Evolutionary conservation across 805 yeast species (phyloP).

Genomic region (Hanseniaspora vineae): DNA sequence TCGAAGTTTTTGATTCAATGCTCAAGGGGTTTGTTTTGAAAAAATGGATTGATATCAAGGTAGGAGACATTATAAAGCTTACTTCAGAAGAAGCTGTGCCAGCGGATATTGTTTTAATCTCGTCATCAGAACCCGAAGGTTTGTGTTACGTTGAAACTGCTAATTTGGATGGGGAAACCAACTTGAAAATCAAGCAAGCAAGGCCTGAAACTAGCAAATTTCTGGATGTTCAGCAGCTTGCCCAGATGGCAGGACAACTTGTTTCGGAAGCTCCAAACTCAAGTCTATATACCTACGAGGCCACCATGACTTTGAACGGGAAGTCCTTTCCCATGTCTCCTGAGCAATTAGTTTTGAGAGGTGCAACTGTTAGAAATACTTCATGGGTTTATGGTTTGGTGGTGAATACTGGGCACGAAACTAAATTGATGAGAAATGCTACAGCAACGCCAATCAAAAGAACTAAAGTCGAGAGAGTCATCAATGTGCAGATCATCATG

Average conservation of each 20-base stretch:
- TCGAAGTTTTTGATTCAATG: slow-evolving; percentile 46
- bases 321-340: slow-evolving; percentile 64
- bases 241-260: slow-evolving; percentile 43
- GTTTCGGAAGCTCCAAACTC: slow-evolving; percentile 89
- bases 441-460: slow-evolving; percentile 96
- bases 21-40: slow-evolving; percentile 40
- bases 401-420: slow-evolving; percentile 95
- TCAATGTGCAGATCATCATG: slow-evolving; percentile 83
- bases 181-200: slow-evolving; percentile 87
- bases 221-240: slow-evolving; percentile 51
- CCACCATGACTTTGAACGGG: slow-evolving; percentile 49
- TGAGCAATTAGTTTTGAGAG: slow-evolving; percentile 83
- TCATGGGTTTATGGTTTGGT: slow-evolving; percentile 92
- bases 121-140: slow-evolving; percentile 97
- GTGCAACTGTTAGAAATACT: slow-evolving; percentile 91
- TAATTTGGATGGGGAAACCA: slow-evolving; percentile 95
- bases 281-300: slow-evolving; percentile 89
- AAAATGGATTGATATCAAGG: slow-evolving; percentile 78
- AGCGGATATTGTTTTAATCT: slow-evolving; percentile 73
- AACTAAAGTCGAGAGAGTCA: slow-evolving; percentile 92
- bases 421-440: slow-evolving; percentile 95
- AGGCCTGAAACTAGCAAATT: slow-evolving; percentile 60
- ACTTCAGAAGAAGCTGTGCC: slow-evolving; percentile 85
- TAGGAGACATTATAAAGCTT: slow-evolving; percentile 83
- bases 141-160: slow-evolving; percentile 96